Base-by-base conservation (phyloP, 345 rosid species). In the Lepidium aucheri region DNA sequence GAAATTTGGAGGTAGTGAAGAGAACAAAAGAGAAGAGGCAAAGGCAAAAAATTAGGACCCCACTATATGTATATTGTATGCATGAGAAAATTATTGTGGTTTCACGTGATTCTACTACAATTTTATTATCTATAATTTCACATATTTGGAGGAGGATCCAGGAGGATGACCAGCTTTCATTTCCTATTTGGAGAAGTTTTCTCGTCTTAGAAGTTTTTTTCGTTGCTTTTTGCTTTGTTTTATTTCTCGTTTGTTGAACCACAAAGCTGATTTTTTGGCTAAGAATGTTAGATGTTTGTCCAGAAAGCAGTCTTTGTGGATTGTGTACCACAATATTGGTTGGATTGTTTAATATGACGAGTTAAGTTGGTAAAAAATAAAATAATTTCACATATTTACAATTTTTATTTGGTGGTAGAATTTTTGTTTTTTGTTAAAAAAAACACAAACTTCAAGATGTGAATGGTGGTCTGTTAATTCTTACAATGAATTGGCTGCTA, bases 21-120 rank as follows among this genome's bases (percentile, higher is more conserved):
- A 67, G 77, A 74, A 74, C 77, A 74, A 74, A 74, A 74, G 59
- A 67, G 73, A 73, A 73, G 61, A 44, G 41, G 76, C 76, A 50
- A 65, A 65, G 7, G 46, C 52, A 41, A 28, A 38, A 15, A 3
- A 28, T 6, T 12, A 58, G 53, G 73, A 74, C 77, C 77, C 77
- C 73, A 67, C 68, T 53, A 26, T 26, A 26, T 26, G 30, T 26
- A 26, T 26, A 26, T 45, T 50, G 53, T 68, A 22, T 73, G 77
- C 77, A 74, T 74, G 77, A 74, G 59, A 67, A 74, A 60, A 66
- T 60, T 60, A 53, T 74, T 67, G 53, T 46, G 30, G 51, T 53
- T 74, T 74, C 77, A 67, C 73, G 77, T 74, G 77, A 67, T 60
- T 74, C 0, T 67, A 74, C 77, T 74, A 66, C 53, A 14, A 10